phyloP scores from a whole-genome alignment of 176 grass and related monocot species.

The Dendrocalamus sinicus region DNA sequence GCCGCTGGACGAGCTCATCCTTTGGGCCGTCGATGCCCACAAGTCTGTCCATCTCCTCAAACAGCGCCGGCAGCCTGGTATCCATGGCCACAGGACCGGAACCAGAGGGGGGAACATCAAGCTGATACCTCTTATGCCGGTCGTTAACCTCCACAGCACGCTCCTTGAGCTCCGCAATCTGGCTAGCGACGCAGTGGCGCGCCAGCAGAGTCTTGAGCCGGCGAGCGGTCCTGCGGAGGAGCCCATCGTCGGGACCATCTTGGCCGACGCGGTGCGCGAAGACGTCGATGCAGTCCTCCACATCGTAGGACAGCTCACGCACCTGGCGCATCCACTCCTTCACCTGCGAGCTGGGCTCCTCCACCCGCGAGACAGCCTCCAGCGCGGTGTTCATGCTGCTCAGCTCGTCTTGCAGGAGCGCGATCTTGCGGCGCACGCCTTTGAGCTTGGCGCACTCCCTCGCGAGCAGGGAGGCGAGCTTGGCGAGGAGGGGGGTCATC shows the following conservation, averaged over 20 bases:
- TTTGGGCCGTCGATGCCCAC: constrained; percentile 32
- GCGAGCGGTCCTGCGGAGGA: too few species aligned
- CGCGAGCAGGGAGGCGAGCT: neutral
- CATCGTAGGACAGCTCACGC: constrained; percentile 48
- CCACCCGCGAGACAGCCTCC: neutral
- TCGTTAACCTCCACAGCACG: constrained; percentile 15
- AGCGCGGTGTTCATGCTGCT: constrained; percentile 24
- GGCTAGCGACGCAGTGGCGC: too few species aligned
- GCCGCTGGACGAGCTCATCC: constrained; percentile 8
- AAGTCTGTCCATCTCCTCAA: constrained; percentile 34
- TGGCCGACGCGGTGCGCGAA: neutral
- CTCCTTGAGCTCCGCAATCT: neutral
- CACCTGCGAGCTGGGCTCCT: neutral
- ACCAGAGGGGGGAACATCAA: too few species aligned
- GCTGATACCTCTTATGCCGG: constrained; percentile 18
- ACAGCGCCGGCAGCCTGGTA: constrained; percentile 33
- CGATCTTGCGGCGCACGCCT: neutral
- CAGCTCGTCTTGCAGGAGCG: constrained; percentile 7
- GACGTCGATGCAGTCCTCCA: constrained; percentile 43
- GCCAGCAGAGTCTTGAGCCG: too few species aligned
- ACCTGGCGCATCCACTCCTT: constrained; percentile 30
- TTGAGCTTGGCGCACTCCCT: neutral
- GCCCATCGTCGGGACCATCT: neutral
- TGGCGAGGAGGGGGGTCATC: constrained; percentile 10
- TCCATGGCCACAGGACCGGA: neutral